Base-by-base conservation (phyloP, 140 eudicot genomes). In the Stevia rebaudiana region DNA sequence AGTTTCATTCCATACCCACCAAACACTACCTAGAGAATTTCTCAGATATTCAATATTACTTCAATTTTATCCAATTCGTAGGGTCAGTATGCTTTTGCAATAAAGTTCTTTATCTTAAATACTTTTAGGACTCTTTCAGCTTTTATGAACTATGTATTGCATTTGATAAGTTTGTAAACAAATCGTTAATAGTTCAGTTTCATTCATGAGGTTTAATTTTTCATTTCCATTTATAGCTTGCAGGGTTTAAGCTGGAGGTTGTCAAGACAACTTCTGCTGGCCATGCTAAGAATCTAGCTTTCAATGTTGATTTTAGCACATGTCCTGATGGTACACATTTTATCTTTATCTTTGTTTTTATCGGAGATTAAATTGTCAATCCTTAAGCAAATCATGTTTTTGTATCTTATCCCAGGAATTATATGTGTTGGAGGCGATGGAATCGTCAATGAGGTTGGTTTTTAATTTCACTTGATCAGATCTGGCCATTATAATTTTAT, bases 361-460 rank as follows among this genome's bases (percentile, higher is more conserved):
- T 16, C n/a, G 24, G 58, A 67, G 48, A 67, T 49, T 60, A 28
- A 3, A 67, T 50, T 48, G 56, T 49, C 7, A 39, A 36, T 55
- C 35, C 61, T 66, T 18, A 62, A 54, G 22, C 72, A 8, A 70
- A 65, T 71, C 79, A 33, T 31, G 48, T 36, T 54, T 41, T 43
- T 68, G 44, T 71, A 28, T 44, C 40, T 22, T 55, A 39, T 75
- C 48, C 43, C 88, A 91, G 98, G 98, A 63, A 87, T 91, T 68
- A 84, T 91, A 80, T 91, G 98, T 73, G 98, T 91, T 68, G 98
- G 98, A 59, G 98, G 96, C 30, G 98, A 91, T 73, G 98, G 98
- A 63, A 91, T 91, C 55, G 88, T 91, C 68, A 91, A 91, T 13
- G 96, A 91, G 98, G 98, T 91, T 47, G 67, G 84, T 71, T 17